These are phyloP conservation scores for Tephrocybe sp. DNA, from an alignment of 768 basidiomycete species.

Conservation along the genomic window DNA sequence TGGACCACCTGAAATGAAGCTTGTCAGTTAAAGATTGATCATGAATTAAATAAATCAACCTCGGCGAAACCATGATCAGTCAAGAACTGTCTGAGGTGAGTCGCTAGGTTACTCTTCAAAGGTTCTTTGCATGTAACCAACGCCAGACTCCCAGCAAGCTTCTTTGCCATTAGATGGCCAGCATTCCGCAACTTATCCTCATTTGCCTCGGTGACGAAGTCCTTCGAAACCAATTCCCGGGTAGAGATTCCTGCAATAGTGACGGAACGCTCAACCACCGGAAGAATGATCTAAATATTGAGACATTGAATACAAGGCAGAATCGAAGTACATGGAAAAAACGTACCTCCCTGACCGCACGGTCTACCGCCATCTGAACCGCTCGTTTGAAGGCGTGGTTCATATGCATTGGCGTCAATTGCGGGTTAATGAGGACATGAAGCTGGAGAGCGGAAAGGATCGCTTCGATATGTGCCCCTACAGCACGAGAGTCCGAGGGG, in stretches of 20 bases:
- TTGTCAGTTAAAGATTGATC: not conserved
- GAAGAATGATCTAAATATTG: slow-evolving; percentile 77
- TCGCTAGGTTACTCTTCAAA: slow-evolving; percentile 86
- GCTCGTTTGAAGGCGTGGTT: slow-evolving; percentile 90
- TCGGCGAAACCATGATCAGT: slow-evolving; percentile 89
- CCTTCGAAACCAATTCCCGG: slow-evolving; percentile 91
- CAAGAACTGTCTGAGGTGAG: slow-evolving; percentile 82
- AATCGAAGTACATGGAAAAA: not conserved
- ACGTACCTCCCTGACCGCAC: slow-evolving; percentile 88
- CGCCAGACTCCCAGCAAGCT: slow-evolving; percentile 93
- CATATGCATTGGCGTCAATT: slow-evolving; percentile 68
- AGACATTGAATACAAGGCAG: slow-evolving; percentile 3
- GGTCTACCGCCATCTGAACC: slow-evolving; percentile 87
- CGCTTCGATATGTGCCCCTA: slow-evolving; percentile 79
- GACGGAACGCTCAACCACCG: slow-evolving; percentile 96
- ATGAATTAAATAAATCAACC: slow-evolving; percentile 33
- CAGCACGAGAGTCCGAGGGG: slow-evolving; percentile 61
- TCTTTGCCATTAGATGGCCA: slow-evolving; percentile 95
- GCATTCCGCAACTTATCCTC: slow-evolving; percentile 91
- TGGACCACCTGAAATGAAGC: slow-evolving; percentile 52
- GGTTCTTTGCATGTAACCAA: slow-evolving; percentile 99
- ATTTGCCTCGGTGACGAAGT: slow-evolving; percentile 90
- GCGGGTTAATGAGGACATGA: slow-evolving; percentile 75
- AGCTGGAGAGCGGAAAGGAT: slow-evolving; percentile 71
- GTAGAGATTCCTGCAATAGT: slow-evolving; percentile 99